These are phyloP conservation scores for Hamigera avellanea DNA, from an alignment of 495 filamentous ascomycete species.

Conservation along the genomic window DNA sequence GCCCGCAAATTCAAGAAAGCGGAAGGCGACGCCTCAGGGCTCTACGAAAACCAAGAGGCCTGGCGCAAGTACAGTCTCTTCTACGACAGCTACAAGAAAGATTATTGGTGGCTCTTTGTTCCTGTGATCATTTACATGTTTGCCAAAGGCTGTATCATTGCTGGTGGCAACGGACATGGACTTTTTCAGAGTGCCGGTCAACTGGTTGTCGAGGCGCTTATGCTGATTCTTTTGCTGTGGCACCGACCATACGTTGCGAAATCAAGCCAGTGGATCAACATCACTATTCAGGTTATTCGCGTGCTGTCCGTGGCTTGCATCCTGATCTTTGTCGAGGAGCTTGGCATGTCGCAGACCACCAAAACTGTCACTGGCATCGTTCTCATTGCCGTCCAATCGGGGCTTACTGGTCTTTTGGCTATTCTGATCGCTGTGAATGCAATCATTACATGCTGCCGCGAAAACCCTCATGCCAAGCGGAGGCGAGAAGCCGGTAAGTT, in stretches of 20 bases:
- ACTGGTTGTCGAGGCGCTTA: slow-evolving; percentile 66
- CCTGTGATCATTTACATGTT: slow-evolving; percentile 90
- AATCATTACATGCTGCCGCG: slow-evolving; percentile 63
- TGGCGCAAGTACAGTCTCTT: slow-evolving; percentile 96
- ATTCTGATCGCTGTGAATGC: slow-evolving; percentile 88
- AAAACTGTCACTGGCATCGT: slow-evolving; percentile 88
- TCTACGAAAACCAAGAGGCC: slow-evolving; percentile 82
- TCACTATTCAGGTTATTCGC: slow-evolving; percentile 87
- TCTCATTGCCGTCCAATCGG: slow-evolving; percentile 79
- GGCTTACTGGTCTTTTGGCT: slow-evolving; percentile 70
- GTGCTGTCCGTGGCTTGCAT: slow-evolving; percentile 84
- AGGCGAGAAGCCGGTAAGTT: slow-evolving; percentile 76
- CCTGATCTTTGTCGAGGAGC: slow-evolving; percentile 85
- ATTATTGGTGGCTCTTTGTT: slow-evolving; percentile 95
- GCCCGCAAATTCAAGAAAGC: slow-evolving; percentile 61
- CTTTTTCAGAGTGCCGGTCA: slow-evolving; percentile 68
- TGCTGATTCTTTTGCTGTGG: slow-evolving; percentile 65
- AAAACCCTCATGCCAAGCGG: slow-evolving; percentile 80
- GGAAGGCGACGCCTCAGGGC: slow-evolving; percentile 58
- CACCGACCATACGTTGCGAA: slow-evolving; percentile 74
- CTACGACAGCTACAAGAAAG: slow-evolving; percentile 88
- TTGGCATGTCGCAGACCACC: slow-evolving; percentile 85
- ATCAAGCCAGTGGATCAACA: slow-evolving; percentile 86
- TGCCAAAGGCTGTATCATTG: slow-evolving; percentile 77
- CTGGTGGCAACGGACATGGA: slow-evolving; percentile 78